phyloP scores from a whole-genome alignment of 1,284 basidiomycete genomes.

The Pyrrhoderma lamaoense region DNA sequence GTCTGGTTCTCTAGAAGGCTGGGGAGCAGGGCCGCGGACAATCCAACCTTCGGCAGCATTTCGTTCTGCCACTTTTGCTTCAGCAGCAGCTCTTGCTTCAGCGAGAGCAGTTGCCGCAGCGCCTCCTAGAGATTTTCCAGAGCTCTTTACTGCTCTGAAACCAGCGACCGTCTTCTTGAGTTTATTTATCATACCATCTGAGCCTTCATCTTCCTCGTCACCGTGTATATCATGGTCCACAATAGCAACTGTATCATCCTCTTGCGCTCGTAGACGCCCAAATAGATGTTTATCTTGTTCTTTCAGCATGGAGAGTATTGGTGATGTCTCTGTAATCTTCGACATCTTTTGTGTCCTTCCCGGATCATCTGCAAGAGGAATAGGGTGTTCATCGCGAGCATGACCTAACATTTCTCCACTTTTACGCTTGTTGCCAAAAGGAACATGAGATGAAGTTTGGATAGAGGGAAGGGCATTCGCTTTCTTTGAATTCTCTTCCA shows the following conservation, averaged over 20 bases:
- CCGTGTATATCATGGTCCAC: slow-evolving; percentile 9
- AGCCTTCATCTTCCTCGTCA: slow-evolving; percentile 25
- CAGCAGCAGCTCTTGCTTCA: slow-evolving; percentile 62
- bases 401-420: slow-evolving; percentile 43
- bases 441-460: slow-evolving; percentile 2
- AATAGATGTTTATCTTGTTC: slow-evolving; percentile 4
- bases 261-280: not conserved
- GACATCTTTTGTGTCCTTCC: slow-evolving; percentile 42
- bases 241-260: not conserved
- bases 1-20: not conserved
- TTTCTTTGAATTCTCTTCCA: slow-evolving; percentile 47
- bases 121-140: slow-evolving; percentile 56
- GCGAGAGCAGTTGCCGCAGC: slow-evolving; percentile 55
- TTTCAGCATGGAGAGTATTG: not conserved
- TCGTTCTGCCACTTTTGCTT: slow-evolving; percentile 60
- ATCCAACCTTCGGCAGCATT: slow-evolving; percentile 35
- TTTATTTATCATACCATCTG: slow-evolving; percentile 48
- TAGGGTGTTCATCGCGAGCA: not conserved
- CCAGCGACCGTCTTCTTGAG: slow-evolving; percentile 64
- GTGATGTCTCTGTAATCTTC: slow-evolving; percentile 30
- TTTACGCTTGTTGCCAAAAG: slow-evolving; percentile 50
- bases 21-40: slow-evolving; percentile 19
- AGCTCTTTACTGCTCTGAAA: slow-evolving; percentile 49
- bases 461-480: not conserved
- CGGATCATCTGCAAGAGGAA: not conserved